Percentiles rank a stretch among this genome's conserved stretches.
These are phyloP conservation scores for Microbotryum intermedium DNA, from an alignment of 1,284 basidiomycete genomes.

Conservation along the genomic window DNA sequence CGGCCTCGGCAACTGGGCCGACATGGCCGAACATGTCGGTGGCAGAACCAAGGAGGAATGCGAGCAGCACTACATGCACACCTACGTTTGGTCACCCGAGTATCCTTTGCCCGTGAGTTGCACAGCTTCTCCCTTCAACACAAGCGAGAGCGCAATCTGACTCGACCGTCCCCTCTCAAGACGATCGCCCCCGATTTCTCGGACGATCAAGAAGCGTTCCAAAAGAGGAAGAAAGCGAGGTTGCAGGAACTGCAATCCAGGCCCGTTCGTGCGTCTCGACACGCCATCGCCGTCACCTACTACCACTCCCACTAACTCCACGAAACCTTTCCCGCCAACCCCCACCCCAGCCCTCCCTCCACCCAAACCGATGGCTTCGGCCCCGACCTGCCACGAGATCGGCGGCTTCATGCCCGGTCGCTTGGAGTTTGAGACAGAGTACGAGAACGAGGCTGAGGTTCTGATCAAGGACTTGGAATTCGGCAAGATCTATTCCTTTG, in stretches of 20 bases:
- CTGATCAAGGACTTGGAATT: slow-evolving; percentile 95
- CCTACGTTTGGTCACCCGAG: slow-evolving; percentile 67
- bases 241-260: slow-evolving; percentile 53
- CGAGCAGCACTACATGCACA: slow-evolving; percentile 74
- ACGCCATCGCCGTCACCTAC: slow-evolving; percentile 41
- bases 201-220: slow-evolving; percentile 70
- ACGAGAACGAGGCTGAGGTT: slow-evolving; percentile 86
- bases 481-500: slow-evolving; percentile 72
- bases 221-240: slow-evolving; percentile 72
- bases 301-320: slow-evolving; percentile 33
- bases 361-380: slow-evolving; percentile 69
- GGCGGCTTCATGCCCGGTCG: slow-evolving; percentile 90
- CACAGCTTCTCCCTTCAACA: not conserved
- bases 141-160: not conserved
- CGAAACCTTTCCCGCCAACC: not conserved
- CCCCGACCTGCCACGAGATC: slow-evolving; percentile 89
- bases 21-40: slow-evolving; percentile 90
- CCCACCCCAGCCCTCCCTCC: slow-evolving; percentile 38
- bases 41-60: slow-evolving; percentile 83
- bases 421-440: slow-evolving; percentile 85
- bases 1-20: slow-evolving; percentile 94
- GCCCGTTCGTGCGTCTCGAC: slow-evolving; percentile 40
- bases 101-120: slow-evolving; percentile 67
- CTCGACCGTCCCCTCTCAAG: slow-evolving; percentile 39
- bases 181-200: slow-evolving; percentile 61